Evolutionary conservation across 139 green algal genomes (phyloP), one percentile per base, ranked within the genome.

Genomic region (Volvox reticuliferus): DNA sequence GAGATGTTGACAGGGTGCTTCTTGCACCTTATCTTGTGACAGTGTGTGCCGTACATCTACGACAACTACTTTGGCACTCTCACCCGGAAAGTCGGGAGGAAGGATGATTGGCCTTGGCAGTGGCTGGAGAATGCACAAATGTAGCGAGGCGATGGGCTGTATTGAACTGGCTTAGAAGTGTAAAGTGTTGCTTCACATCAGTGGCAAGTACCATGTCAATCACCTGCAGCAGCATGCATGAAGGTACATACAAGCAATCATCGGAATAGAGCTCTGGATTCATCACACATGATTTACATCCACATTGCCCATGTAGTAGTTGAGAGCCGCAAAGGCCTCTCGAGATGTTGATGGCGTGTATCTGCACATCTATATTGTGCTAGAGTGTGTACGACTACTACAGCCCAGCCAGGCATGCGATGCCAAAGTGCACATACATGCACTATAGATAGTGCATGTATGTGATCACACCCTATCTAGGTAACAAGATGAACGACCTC

Each of bases 131-230:
- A 30, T 84, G 78, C 78, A 44, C 78, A 30, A 93, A 44, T 79
- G 73, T 18, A 44, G 82, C 55, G 28, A 86, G 80, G 26, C 80
- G 80, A 22, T 86, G 80, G 18, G 55, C 80, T 16, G 80, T 86
- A 61, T 71, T 86, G 50, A 86, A 86, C 80, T 86, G 80, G 80
- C 80, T 86, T 19, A 71, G 55, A n/a, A 86, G 80, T 17, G 55
- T 44, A 22, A 86, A 86, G 80, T 86, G 80, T 61, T 86, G 89
- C 92, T 96, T 96, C 95, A 97, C 96, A 91, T 97, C 95, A 12
- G 95, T 97, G 22, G 93, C 93, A 33, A 96, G 91, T 35, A 97
- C 94, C 80, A 94, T 85, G 55, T 96, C 94, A 63, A 97, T 96
- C 16, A 97, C 85, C n/a, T 91, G 79, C 24, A 55, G 71, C 18